Evolutionary conservation across 2,329 filamentous ascomycete genomes (phyloP).

Genomic region (Geosmithia flava): DNA sequence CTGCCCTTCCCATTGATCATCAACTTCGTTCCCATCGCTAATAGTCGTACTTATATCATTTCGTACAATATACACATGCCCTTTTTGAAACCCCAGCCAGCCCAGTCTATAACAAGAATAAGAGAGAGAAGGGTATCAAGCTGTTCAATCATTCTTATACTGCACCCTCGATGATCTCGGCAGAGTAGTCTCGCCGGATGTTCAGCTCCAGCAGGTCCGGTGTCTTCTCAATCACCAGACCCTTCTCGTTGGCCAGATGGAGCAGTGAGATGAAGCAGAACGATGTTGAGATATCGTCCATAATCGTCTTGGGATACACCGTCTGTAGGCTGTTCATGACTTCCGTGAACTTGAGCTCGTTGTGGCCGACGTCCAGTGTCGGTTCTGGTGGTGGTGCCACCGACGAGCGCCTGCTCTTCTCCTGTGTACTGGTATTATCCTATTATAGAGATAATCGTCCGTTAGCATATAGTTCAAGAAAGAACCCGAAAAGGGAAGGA

Average conservation of each 20-base stretch:
- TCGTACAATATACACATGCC: background rate
- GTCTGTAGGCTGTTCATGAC: conserved; percentile 82
- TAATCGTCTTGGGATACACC: conserved; percentile 74
- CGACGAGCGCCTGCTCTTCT: background rate
- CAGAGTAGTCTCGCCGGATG: conserved; percentile 50
- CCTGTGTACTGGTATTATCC: background rate
- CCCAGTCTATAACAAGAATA: background rate
- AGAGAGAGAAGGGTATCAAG: background rate
- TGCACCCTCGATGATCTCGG: conserved; percentile 36
- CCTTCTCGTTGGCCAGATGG: conserved; percentile 88
- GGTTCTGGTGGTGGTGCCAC: background rate
- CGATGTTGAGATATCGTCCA: conserved; percentile 91
- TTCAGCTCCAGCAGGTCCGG: conserved; percentile 44
- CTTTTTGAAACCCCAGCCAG: background rate
- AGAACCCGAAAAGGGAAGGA: background rate
- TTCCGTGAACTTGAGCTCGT: conserved; percentile 65
- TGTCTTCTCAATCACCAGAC: conserved; percentile 60
- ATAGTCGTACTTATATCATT: background rate
- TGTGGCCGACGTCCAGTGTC: background rate
- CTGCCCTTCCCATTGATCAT: background rate
- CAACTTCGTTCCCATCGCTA: no score
- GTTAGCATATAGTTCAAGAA: background rate
- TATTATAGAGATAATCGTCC: background rate
- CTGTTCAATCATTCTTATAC: conserved; percentile 8
- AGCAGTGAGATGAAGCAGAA: conserved; percentile 88